Evolutionary conservation across 2,329 filamentous ascomycete species (phyloP).

Genomic region (Scedosporium apiospermum): DNA sequence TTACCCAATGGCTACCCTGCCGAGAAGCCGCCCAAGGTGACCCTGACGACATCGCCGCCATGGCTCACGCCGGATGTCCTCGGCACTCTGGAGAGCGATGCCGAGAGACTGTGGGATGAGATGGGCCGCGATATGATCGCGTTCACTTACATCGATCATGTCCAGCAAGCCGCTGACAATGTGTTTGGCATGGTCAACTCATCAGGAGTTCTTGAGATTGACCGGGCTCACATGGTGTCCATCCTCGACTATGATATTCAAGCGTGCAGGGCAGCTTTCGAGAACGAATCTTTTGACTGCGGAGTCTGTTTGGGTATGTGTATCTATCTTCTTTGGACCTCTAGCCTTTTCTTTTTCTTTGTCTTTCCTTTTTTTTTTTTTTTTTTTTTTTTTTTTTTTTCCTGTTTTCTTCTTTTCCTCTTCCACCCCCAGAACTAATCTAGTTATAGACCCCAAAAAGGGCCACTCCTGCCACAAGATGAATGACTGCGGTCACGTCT

Average conservation of each 20-base stretch:
- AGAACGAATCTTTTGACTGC: slow-evolving; percentile 78
- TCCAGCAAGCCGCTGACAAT: slow-evolving; percentile 48
- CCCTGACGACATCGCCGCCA: slow-evolving; percentile 41
- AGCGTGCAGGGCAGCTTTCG: slow-evolving; percentile 65
- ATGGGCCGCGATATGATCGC: slow-evolving; percentile 48
- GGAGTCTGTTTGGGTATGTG: slow-evolving; percentile 65
- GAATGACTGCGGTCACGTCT: slow-evolving; percentile 79
- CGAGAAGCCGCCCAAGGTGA: slow-evolving; percentile 37
- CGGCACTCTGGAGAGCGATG: slow-evolving; percentile 40
- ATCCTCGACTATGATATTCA: slow-evolving; percentile 72
- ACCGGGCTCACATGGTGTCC: slow-evolving; percentile 53
- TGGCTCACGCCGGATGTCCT: slow-evolving; percentile 46
- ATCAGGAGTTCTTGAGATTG: slow-evolving; percentile 39
- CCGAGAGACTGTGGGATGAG: slow-evolving; percentile 50
- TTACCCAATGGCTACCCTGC: slow-evolving; percentile 51
- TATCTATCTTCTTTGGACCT: background rate
- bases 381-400: background rate
- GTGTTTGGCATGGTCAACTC: slow-evolving; percentile 48
- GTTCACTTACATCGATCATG: slow-evolving; percentile 54
- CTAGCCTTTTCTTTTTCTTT: background rate
- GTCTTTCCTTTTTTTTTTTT: background rate
- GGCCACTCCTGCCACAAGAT: slow-evolving; percentile 73
- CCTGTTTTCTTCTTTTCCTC: background rate
- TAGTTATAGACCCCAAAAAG: slow-evolving; percentile 68
- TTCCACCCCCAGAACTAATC: background rate